Base-by-base conservation (phyloP, 495 filamentous ascomycete genomes). In the Lophium mytilinum region DNA sequence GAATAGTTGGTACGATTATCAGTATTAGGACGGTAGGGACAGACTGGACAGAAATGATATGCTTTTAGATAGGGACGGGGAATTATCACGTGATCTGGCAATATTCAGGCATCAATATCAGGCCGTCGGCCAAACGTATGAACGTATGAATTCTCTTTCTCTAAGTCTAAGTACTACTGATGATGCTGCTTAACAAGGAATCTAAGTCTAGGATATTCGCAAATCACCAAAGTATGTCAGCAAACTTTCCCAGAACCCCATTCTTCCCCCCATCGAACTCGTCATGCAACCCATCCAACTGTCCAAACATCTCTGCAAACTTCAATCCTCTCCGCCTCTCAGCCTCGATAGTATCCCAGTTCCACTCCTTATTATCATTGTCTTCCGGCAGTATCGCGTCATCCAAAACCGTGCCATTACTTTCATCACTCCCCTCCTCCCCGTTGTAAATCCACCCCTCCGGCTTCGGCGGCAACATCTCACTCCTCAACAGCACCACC, bases 401-500 rank as follows among this genome's bases (percentile, higher is more conserved):
- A 12, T 45, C 50, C 34, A 15, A 50, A 21, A 24, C 12, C 9
- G 45, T 41, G 30, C 64, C 62, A 47, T 62, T 57, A 36, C 58
- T 45, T 3, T 54, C 17, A 0, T 30, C 33, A 4, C 24, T 19
- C 4, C 10, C 15, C 2, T 17, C 34, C 21, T 34, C 50, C 24
- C 39, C 61, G 17, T 53, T 60, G 19, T 55, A 63, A 14, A 56
- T 50, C 62, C 62, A 65, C 6, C 58, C 63, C 4, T 57, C 67
- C 14, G 66, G 82, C 69, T 72, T 73, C 18, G 51, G 66, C 1
- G 87, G 87, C 17, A 97, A 72, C 66, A 95, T 71, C 9, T 82
- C 81, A 37, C 80, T 81, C 39, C 83, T 78, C 45, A 78, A 72
- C 12, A 96, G 73, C 11, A 93, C 76, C 34, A 86, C 73, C 68